phyloP scores from a whole-genome alignment of 805 yeast genomes.

The Kluyveromyces nonfermentans region DNA sequence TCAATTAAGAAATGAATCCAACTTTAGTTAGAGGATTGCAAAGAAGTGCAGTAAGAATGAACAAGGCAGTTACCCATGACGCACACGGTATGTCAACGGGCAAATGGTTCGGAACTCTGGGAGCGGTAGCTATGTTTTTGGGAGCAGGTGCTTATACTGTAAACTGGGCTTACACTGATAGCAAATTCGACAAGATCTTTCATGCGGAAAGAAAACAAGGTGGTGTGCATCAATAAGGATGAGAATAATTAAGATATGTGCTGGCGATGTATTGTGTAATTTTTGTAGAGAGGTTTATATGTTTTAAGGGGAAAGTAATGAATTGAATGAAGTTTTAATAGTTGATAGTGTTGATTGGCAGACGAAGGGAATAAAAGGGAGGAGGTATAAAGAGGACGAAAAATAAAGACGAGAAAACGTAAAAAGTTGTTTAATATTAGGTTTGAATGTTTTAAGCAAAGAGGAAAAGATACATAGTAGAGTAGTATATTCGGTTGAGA shows the following conservation, averaged over 20 bases:
- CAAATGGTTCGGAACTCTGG: conserved; percentile 9
- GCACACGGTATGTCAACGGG: conserved; percentile 4
- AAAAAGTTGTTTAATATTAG: too few relatives aligned
- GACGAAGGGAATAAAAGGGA: too few relatives aligned
- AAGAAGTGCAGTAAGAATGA: conserved; percentile 9
- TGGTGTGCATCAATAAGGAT: not conserved
- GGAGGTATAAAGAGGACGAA: too few relatives aligned
- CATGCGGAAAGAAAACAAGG: conserved; percentile 7
- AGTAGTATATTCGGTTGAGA: too few relatives aligned
- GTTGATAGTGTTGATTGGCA: too few relatives aligned
- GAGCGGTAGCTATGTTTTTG: conserved; percentile 10
- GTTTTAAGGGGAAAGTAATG: not conserved
- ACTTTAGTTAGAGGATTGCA: conserved; percentile 11
- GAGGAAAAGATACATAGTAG: not conserved
- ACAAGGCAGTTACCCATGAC: conserved; percentile 1
- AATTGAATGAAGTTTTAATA: too few relatives aligned
- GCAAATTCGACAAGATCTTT: conserved; percentile 6
- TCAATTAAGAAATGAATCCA: conserved; percentile 9
- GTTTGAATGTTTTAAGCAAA: too few relatives aligned
- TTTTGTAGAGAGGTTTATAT: too few relatives aligned
- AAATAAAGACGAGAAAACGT: too few relatives aligned
- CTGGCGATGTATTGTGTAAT: not conserved
- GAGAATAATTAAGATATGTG: not conserved
- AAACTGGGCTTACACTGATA: conserved; percentile 5
- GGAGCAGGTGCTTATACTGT: conserved; percentile 9